These are phyloP conservation scores for Cicer arietinum DNA, from an alignment of 306 rosid genomes.

Conservation along the genomic window DNA sequence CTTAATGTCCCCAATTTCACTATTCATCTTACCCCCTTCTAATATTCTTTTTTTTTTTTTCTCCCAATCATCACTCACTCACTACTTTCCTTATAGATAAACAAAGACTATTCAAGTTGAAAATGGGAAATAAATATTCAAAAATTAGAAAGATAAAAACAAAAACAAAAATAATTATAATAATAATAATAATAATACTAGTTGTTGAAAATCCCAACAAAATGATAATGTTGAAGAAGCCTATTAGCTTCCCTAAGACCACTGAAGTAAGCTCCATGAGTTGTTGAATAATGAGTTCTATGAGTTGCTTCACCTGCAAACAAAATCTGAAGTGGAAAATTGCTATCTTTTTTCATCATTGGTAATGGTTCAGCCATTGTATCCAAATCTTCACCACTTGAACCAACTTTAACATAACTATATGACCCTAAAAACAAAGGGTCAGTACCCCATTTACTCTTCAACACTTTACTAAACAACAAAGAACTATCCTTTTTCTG, in stretches of 20 bases:
- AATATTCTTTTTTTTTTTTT: slow-evolving; percentile 37
- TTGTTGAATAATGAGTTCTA: slow-evolving; percentile 95
- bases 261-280: slow-evolving; percentile 98
- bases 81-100: slow-evolving; percentile 54
- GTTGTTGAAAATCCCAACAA: slow-evolving; percentile 61
- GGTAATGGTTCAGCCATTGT: slow-evolving; percentile 92
- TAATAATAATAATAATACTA: slow-evolving; percentile 6
- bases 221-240: slow-evolving; percentile 86
- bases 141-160: no score
- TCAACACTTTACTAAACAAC: slow-evolving; percentile 53
- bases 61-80: slow-evolving; percentile 47
- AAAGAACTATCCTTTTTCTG: not conserved
- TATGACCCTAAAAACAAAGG: slow-evolving; percentile 92
- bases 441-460: slow-evolving; percentile 82
- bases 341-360: slow-evolving; percentile 29
- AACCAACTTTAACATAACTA: slow-evolving; percentile 84
- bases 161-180: no score
- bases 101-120: slow-evolving; percentile 57
- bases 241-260: slow-evolving; percentile 97
- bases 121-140: slow-evolving; percentile 48
- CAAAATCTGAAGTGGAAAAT: slow-evolving; percentile 77
- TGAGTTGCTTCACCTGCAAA: slow-evolving; percentile 99
- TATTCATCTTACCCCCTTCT: slow-evolving; percentile 54
- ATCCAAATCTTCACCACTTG: slow-evolving; percentile 90
- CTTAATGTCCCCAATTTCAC: slow-evolving; percentile 59